Conservation (phyloP, 108 stramenopile genomes). For the Aurantiochytrium sp. region DNA sequence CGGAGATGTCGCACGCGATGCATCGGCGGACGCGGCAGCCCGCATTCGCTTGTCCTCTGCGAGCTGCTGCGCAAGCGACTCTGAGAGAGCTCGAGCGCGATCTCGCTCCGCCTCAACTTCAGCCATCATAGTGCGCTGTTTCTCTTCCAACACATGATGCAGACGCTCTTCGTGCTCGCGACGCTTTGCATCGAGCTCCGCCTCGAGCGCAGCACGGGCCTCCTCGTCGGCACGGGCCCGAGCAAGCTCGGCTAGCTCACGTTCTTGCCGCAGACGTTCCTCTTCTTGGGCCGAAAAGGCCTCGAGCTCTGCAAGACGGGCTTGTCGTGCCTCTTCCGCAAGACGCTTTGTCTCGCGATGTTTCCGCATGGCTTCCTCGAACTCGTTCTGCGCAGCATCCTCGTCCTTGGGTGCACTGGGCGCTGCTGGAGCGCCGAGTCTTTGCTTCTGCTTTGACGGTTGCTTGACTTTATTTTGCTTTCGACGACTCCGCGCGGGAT, state of each 20-base stretch:
- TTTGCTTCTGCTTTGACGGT: background rate
- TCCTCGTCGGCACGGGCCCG: background rate
- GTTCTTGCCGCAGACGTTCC: background rate
- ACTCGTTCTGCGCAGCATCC: conserved; percentile 25
- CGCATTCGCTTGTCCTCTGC: background rate
- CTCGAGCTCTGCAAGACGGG: conserved; percentile 1
- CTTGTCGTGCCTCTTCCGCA: background rate
- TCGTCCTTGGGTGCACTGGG: background rate
- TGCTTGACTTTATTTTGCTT: background rate
- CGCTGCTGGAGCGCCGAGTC: no score
- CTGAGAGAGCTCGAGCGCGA: background rate
- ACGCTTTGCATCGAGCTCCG: conserved; percentile 17
- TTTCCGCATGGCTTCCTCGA: conserved; percentile 33
- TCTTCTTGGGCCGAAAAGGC: background rate
- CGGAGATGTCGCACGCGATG: no score
- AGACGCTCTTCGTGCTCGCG: background rate
- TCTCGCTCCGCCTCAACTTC: conserved; percentile 24
- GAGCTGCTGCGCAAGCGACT: background rate
- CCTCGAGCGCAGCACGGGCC: background rate
- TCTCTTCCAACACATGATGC: conserved; percentile 1
- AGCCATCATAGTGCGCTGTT: conserved; percentile 23
- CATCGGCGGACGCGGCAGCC: no score
- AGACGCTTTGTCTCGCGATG: conserved; percentile 26
- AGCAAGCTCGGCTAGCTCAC: background rate
- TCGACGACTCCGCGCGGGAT: no score